Conservation (phyloP, 331 rosid species). For the Telfairia occidentalis region DNA sequence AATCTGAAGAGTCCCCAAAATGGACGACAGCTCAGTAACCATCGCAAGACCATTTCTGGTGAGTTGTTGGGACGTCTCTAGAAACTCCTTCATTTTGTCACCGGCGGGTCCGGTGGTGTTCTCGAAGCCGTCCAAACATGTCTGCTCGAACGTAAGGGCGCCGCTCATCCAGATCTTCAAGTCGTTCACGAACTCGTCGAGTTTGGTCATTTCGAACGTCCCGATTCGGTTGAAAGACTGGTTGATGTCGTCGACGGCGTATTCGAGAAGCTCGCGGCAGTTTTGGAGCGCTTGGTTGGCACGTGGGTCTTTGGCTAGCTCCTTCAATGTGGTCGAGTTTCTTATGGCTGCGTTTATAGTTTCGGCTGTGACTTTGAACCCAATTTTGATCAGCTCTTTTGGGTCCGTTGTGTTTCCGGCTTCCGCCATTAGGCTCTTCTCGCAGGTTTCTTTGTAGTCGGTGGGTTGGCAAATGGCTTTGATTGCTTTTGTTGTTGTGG, state of each 20-base stretch:
- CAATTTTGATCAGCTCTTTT: conserved; percentile 29
- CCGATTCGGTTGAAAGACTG: conserved; percentile 28
- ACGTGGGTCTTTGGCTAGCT: conserved; percentile 39
- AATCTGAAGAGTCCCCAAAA: not conserved
- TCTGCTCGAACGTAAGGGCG: conserved; percentile 42
- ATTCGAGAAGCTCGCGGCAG: conserved; percentile 49
- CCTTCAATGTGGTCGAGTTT: conserved; percentile 28
- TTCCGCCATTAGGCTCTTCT: conserved; percentile 15
- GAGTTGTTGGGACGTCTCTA: conserved; percentile 36
- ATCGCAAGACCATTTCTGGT: conserved; percentile 52
- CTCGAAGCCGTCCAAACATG: conserved; percentile 58
- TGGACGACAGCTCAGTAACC: not conserved
- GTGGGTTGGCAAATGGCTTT: conserved; percentile 47
- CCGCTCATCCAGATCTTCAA: conserved; percentile 56
- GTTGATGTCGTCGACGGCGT: conserved; percentile 37
- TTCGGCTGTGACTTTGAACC: conserved; percentile 20
- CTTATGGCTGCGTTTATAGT: conserved; percentile 18
- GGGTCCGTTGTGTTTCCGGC: conserved; percentile 25
- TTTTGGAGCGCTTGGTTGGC: conserved; percentile 46
- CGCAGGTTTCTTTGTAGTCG: conserved; percentile 41
- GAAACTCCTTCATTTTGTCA: conserved; percentile 20
- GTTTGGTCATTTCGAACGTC: conserved; percentile 20
- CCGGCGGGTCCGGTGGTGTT: conserved; percentile 39
- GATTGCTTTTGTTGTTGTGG: conserved; percentile 22
- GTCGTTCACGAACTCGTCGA: conserved; percentile 28